Evolutionary conservation across 257 asterid genomes (phyloP).

Genomic region (Henckelia pumila): DNA sequence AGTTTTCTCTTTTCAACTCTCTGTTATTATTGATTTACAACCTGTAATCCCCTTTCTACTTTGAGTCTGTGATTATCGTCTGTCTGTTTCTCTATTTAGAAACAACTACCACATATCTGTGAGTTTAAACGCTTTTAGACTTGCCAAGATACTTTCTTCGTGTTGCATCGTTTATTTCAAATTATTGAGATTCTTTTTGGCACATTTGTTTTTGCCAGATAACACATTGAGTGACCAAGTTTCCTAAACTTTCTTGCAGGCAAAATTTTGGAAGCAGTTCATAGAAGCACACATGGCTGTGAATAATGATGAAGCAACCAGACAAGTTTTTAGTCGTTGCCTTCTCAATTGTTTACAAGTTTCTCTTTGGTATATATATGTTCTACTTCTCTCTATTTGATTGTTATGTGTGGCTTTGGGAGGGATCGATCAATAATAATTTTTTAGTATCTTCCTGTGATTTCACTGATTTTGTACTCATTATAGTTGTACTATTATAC

Average conservation of each 20-base stretch:
- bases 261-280: conserved; percentile 95
- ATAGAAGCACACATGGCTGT: conserved; percentile 87
- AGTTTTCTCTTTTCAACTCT: background rate
- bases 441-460: background rate
- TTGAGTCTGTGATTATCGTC: background rate
- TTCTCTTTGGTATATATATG: conserved; percentile 71
- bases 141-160: background rate
- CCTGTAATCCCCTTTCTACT: background rate
- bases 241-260: conserved; percentile 39
- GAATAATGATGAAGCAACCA: conserved; percentile 84
- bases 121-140: background rate
- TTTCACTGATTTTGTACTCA: background rate
- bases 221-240: conserved; percentile 16
- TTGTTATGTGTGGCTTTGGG: conserved; percentile 14
- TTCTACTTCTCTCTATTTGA: conserved; percentile 1
- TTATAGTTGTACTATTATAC: background rate
- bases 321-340: conserved; percentile 92
- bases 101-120: background rate
- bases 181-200: background rate
- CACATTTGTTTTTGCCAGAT: background rate
- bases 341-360: conserved; percentile 81
- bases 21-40: background rate
- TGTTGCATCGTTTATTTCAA: background rate
- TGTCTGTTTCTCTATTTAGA: background rate
- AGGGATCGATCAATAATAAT: background rate